phyloP scores from a whole-genome alignment of 352 stramenopile species.

The Blastocystis sp. region DNA sequence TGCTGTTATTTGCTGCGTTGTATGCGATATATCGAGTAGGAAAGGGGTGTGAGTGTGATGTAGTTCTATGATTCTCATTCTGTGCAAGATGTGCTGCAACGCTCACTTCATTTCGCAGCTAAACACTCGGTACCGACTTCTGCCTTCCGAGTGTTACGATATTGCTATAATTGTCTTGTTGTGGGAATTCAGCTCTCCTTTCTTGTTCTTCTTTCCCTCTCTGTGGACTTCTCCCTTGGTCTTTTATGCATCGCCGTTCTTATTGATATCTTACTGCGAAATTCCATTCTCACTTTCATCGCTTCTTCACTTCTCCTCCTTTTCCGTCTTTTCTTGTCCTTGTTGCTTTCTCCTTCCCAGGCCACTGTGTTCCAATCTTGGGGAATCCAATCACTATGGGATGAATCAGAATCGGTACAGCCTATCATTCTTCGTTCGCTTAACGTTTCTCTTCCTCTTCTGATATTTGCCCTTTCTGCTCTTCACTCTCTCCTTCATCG shows the following conservation, averaged over 20 bases:
- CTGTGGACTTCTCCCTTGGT: not conserved
- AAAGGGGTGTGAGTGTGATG: not conserved
- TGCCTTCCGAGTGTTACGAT: not conserved
- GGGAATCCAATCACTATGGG: not conserved
- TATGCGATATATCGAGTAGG: not conserved
- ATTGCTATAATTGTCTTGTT: not conserved
- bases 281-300: not conserved
- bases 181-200: not conserved
- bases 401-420: not conserved
- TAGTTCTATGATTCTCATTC: conserved; percentile 5
- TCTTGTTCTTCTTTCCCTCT: not conserved
- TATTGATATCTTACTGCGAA: not conserved
- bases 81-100: not conserved
- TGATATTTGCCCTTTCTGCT: not conserved
- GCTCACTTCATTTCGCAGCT: not conserved
- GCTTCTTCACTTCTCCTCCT: not conserved
- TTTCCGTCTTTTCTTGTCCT: not conserved
- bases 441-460: not conserved
- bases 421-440: not conserved
- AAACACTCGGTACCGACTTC: not conserved
- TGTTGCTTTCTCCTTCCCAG: not conserved
- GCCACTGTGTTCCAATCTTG: not conserved
- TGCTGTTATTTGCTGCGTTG: not conserved
- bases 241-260: not conserved
- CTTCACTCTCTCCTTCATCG: not conserved